Evolutionary conservation across 2,329 filamentous ascomycete genomes (phyloP), one percentile per base, ranked within the genome.

Genomic region (Ilyonectria robusta): DNA sequence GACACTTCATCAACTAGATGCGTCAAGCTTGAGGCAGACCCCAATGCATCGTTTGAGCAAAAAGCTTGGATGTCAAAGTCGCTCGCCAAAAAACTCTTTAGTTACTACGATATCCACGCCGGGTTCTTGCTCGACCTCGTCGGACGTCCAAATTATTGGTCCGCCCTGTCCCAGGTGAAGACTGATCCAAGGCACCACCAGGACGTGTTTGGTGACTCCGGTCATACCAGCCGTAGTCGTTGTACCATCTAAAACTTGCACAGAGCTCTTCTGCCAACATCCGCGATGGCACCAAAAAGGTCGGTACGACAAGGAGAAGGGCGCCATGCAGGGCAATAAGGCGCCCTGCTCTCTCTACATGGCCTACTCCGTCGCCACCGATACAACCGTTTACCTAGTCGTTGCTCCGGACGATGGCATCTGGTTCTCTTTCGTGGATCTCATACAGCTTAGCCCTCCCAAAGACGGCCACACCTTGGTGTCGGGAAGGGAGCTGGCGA

Each of bases 131-230:
- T 51, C 29, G 46, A 51, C 51, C 46, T 59, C 7, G 29, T 59
- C 40, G 57, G 46, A 51, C 37, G 57, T 6, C 57, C 33, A 5
- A 59, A 59, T 10, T 59, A 51, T 26, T 59, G 46, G 57, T 59
- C 57, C 15, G 26, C 33, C 5, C 31, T 51, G 13, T 59, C 57
- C 8, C 57, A 59, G 35, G 50, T 31, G 46, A 59, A 59, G 17
- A 21, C 37, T 29, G 57, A 59, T n/a, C 33, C n/a, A 15, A 19
- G 40, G 6, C 29, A 59, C 33, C 46, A 21, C 6, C 40, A 33
- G 46, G 29, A 23, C 31, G 33, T 21, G 17, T 51, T 59, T 51
- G 57, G 57, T 59, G 8, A 50, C 6, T 33, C 13, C 3, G 23
- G 23, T 1, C 23, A 26, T 26, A 26, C 23, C 4, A 26, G 23